Evolutionary conservation across 83 land plant species (phyloP).

Genomic region (Picea mariana): DNA sequence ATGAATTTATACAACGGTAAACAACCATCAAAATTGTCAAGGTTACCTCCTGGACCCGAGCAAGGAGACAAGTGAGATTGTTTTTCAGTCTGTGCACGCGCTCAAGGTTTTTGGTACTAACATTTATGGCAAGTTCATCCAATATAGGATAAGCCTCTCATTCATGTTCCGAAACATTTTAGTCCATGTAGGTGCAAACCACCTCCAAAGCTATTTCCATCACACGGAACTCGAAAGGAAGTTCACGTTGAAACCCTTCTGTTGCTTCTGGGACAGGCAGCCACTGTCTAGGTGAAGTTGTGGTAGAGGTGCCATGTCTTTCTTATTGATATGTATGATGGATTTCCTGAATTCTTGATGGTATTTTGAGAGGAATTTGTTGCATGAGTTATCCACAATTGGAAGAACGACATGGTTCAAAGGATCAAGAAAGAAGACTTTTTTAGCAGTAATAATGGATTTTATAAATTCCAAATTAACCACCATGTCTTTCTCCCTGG

Average conservation of each 20-base stretch:
- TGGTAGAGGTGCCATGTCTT: slow-evolving; percentile 24
- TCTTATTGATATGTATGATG: slow-evolving; percentile 26
- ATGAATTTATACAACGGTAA: no score
- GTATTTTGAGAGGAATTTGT: slow-evolving; percentile 50
- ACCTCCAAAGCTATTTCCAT: slow-evolving; percentile 92
- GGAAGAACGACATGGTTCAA: slow-evolving; percentile 63
- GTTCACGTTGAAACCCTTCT: slow-evolving; percentile 58
- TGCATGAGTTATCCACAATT: slow-evolving; percentile 85
- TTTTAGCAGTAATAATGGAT: slow-evolving; percentile 93
- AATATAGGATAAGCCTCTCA: slow-evolving; percentile 79
- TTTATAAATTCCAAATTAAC: slow-evolving; percentile 91
- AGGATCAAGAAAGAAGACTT: slow-evolving; percentile 87
- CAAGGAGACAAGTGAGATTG: slow-evolving; percentile 87
- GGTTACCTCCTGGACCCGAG: slow-evolving; percentile 94
- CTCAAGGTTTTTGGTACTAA: slow-evolving; percentile 93
- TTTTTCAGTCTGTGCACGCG: slow-evolving; percentile 89
- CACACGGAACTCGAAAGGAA: slow-evolving; percentile 98
- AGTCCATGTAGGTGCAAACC: slow-evolving; percentile 81
- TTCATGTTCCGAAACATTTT: slow-evolving; percentile 75
- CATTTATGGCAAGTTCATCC: slow-evolving; percentile 83
- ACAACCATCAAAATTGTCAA: no score
- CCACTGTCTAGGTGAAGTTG: slow-evolving; percentile 28
- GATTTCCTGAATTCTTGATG: slow-evolving; percentile 18
- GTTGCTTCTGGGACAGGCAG: slow-evolving; percentile 33
- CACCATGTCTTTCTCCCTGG: slow-evolving; percentile 95